Conservation (phyloP, 306 rosid species). For the Potentilla sterilis region DNA sequence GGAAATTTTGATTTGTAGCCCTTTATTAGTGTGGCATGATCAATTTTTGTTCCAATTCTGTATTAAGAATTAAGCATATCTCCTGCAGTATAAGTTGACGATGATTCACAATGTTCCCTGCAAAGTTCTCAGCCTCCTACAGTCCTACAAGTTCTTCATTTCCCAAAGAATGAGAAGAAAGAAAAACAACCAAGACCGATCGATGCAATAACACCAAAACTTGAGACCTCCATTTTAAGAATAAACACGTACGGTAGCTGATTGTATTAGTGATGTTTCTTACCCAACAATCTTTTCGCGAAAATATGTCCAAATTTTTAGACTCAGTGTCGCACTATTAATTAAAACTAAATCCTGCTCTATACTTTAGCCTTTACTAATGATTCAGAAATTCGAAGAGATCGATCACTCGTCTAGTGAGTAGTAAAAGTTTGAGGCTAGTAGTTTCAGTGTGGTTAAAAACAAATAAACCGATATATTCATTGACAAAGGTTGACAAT, state of each 20-base stretch:
- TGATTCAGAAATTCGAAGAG: too few relatives aligned
- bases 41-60: background rate
- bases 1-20: background rate
- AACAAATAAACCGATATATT: background rate
- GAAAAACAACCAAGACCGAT: background rate
- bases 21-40: background rate
- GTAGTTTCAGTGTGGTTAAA: background rate
- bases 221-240: background rate
- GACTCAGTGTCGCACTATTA: background rate
- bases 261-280: background rate
- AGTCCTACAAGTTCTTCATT: background rate
- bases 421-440: background rate
- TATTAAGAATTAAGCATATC: background rate
- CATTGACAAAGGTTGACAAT: constrained; percentile 3
- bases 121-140: too few relatives aligned
- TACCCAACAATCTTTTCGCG: background rate
- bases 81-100: background rate
- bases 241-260: background rate
- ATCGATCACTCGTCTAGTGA: background rate
- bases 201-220: background rate
- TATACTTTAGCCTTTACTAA: too few relatives aligned
- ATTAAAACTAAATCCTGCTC: background rate
- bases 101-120: background rate
- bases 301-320: background rate
- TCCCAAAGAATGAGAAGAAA: background rate